Evolutionary conservation across 78 protist genomes (phyloP), one percentile per base, ranked within the genome.

Genomic region (Corallochytrium limacisporum): DNA sequence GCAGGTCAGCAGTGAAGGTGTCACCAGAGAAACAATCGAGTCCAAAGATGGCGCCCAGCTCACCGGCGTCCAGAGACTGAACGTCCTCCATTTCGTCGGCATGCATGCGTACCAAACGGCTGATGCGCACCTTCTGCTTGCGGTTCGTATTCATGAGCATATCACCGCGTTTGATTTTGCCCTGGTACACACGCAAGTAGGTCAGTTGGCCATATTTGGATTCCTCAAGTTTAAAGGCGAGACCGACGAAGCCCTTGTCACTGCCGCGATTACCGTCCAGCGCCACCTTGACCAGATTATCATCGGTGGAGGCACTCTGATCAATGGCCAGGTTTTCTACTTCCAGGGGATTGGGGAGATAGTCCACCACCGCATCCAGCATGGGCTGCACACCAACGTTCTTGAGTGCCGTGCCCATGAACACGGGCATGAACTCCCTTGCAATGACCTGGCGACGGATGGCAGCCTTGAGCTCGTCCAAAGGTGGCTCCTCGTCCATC

Each of bases 41-140:
- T 50, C 98, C 98, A 49, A 87, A 88, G 79, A 90, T 59, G 20
- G 96, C 98, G 33, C 91, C 78, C 67, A 94, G 91, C 66, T 94
- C 97, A 35, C 98, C 98, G 4, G 95, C 77, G 13, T 12, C 29
- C 16, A 28, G 75, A 75, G 13, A 33, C 15, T 0, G 16, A 3
- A 48, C 62, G 26, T 84, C 75, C 33, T 85, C 91, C 88, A 86
- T 81, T 42, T 78, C 86, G 42, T 69, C 57, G 9, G 95, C 61
- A 83, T 94, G 96, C 95, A 93, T 86, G 61, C 91, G 78, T 32
- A 93, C 94, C 26, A 92, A 75, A 13, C 89, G 65, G 44, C 89
- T 76, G 15, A 90, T 72, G 40, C 73, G 77, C 37, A 83, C 79
- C 59, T 78, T 83, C 65, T 79, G 83, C 59, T 81, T 78, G 35